Percentiles rank a stretch among this genome's conserved stretches.
These are phyloP conservation scores for Cairneyella variabilis DNA, from an alignment of 495 filamentous ascomycete genomes.

Conservation along the genomic window DNA sequence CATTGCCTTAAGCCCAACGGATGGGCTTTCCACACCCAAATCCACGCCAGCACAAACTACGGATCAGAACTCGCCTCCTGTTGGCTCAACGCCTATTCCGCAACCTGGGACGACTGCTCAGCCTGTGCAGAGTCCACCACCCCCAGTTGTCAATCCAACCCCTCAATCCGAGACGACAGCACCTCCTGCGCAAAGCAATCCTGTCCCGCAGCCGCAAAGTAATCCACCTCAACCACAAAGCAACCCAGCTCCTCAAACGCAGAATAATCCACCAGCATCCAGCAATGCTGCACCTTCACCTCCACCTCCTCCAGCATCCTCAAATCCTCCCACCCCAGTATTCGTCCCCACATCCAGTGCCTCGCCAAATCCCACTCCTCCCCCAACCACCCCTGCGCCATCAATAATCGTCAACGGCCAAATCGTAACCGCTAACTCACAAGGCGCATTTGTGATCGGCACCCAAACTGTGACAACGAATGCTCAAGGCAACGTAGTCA, in stretches of 20 bases:
- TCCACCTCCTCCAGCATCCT: neutral
- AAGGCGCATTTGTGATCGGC: neutral
- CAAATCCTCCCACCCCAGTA: neutral
- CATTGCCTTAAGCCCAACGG: neutral
- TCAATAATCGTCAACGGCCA: neutral
- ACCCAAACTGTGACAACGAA: neutral
- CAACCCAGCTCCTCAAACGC: neutral
- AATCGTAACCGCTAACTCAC: neutral
- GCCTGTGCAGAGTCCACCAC: neutral
- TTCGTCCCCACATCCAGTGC: neutral
- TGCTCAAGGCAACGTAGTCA: neutral
- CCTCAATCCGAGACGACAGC: no score
- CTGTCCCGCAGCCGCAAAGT: neutral
- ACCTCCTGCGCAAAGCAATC: neutral
- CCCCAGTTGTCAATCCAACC: neutral
- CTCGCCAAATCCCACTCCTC: neutral
- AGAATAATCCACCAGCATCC: neutral
- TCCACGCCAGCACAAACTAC: neutral
- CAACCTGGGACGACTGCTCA: neutral
- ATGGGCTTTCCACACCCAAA: neutral
- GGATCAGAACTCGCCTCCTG: no score
- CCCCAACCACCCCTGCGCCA: neutral
- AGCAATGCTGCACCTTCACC: neutral
- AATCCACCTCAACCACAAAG: neutral
- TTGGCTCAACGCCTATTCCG: no score